These are phyloP conservation scores for Solanum neorickii DNA, from an alignment of 257 asterid genomes.

Conservation along the genomic window DNA sequence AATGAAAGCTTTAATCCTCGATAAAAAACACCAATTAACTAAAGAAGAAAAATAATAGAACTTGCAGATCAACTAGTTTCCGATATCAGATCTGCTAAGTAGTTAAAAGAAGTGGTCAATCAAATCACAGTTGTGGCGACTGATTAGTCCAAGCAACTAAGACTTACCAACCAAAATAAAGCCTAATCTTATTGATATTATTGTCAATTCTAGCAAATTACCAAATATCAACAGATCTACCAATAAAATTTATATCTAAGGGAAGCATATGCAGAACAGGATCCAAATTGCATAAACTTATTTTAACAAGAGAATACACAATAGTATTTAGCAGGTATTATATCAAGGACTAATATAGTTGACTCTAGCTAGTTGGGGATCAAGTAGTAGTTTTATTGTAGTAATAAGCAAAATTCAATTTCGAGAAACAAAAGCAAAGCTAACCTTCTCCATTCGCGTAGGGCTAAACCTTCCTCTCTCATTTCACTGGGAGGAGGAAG, in stretches of 20 bases:
- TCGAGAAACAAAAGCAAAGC: background rate
- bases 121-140: background rate
- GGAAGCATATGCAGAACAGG: background rate
- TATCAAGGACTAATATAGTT: background rate
- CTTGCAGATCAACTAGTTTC: background rate
- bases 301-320: background rate
- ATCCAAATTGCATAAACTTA: background rate
- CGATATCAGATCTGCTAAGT: background rate
- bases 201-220: background rate
- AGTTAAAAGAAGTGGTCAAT: background rate
- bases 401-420: background rate
- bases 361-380: background rate
- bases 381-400: background rate
- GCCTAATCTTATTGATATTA: background rate
- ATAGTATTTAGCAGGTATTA: background rate
- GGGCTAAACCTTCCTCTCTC: constrained; percentile 76
- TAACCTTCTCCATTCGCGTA: constrained; percentile 88
- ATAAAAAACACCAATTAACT: background rate
- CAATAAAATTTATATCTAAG: background rate
- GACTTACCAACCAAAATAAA: background rate
- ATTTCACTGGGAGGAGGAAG: constrained; percentile 77
- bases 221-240: background rate
- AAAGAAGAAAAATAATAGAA: background rate
- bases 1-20: background rate
- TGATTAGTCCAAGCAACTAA: background rate